Percentiles rank a stretch among this genome's conserved stretches.
phyloP scores from a whole-genome alignment of 192 early-diverging fungal genomes.

The Coemansia sp. region DNA sequence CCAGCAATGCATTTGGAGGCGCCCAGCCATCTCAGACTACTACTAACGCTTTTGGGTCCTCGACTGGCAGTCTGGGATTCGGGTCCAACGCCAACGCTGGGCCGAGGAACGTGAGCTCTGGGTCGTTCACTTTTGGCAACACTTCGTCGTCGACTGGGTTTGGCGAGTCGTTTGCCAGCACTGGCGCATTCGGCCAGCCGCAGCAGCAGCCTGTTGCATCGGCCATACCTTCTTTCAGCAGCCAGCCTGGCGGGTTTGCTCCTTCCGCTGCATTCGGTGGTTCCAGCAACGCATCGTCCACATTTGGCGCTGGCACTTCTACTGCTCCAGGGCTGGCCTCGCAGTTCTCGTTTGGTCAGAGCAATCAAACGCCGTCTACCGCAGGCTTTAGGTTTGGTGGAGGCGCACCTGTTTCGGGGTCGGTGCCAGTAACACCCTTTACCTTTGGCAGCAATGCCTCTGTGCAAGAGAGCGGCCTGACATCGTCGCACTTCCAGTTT shows the following conservation, averaged over 20 bases:
- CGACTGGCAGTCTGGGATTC: conserved; percentile 8
- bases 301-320: conserved; percentile 14
- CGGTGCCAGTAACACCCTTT: conserved; percentile 20
- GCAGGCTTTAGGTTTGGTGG: conserved; percentile 22
- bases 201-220: conserved; percentile 7
- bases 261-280: conserved; percentile 22
- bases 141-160: conserved; percentile 20
- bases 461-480: conserved; percentile 10
- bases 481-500: conserved; percentile 35
- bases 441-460: conserved; percentile 38
- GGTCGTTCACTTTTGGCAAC: conserved; percentile 21
- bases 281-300: conserved; percentile 15
- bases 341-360: conserved; percentile 38
- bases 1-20: neutral
- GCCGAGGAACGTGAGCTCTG: conserved; percentile 1
- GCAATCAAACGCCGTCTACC: conserved; percentile 4
- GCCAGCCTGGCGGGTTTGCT: conserved; percentile 22
- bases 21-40: neutral
- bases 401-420: conserved; percentile 5
- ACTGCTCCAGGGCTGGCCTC: neutral
- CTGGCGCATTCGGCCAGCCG: neutral
- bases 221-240: conserved; percentile 8
- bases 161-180: conserved; percentile 6
- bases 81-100: neutral
- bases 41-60: conserved; percentile 11